Evolutionary conservation across 2,329 filamentous ascomycete genomes (phyloP).

Genomic region (Pseudocercospora fijiensis): DNA sequence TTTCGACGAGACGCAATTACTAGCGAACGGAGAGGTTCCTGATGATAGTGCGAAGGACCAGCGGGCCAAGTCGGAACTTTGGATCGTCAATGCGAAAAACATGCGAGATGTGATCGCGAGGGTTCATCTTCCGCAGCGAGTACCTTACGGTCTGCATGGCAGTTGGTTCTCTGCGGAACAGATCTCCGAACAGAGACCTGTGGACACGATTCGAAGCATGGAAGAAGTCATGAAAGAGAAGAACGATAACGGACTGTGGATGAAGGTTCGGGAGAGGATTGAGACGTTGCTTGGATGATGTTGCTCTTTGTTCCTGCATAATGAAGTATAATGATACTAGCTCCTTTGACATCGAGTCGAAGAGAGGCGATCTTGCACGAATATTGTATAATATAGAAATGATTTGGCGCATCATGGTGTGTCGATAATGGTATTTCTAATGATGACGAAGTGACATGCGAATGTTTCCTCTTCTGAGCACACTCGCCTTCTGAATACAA

Average conservation of each 20-base stretch:
- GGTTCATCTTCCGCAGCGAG: constrained; percentile 62
- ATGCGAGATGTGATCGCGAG: constrained; percentile 62
- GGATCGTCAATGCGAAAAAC: constrained; percentile 63
- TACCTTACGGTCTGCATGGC: constrained; percentile 69
- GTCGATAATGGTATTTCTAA: background rate
- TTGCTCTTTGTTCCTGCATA: no score
- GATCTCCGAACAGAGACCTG: constrained; percentile 50
- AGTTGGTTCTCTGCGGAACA: constrained; percentile 59
- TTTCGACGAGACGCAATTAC: constrained; percentile 66
- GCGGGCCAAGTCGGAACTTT: constrained; percentile 59
- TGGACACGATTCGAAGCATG: constrained; percentile 38
- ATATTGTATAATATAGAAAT: background rate
- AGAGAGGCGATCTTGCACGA: background rate
- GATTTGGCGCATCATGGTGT: background rate
- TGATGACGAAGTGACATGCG: no score
- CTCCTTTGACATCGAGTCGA: background rate
- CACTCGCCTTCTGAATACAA: no score
- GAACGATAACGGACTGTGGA: constrained; percentile 32
- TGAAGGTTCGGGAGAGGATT: constrained; percentile 32
- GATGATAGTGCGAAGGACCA: constrained; percentile 36
- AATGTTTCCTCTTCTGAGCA: no score
- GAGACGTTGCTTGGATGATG: constrained; percentile 33
- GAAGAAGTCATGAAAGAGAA: constrained; percentile 26
- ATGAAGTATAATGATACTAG: background rate
- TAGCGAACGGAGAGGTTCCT: constrained; percentile 33